Conservation (phyloP, 2,329 filamentous ascomycete genomes). For the Penicillium sp. region DNA sequence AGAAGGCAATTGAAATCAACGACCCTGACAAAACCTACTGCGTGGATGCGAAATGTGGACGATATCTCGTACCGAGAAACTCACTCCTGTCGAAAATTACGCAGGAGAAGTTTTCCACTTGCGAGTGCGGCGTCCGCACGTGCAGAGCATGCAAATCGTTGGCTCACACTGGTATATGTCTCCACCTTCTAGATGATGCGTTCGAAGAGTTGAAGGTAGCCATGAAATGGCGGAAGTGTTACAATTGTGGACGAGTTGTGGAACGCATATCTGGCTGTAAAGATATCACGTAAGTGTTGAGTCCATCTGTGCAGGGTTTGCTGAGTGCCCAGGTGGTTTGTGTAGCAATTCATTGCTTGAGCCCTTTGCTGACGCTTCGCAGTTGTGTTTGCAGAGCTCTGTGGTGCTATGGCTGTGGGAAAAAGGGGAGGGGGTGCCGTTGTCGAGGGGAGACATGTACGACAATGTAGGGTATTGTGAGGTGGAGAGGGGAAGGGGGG, state of each 20-base stretch:
- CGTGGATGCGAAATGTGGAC: not conserved
- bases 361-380: not conserved
- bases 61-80: not conserved
- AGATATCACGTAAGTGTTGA: not conserved
- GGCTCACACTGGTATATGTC: not conserved
- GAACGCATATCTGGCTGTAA: not conserved
- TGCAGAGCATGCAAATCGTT: not conserved
- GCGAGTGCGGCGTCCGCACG: not conserved
- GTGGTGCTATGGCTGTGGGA: constrained; percentile 1
- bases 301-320: no score
- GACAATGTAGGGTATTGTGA: no score
- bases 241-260: not conserved
- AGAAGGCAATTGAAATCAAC: not conserved
- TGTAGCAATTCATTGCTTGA: no score
- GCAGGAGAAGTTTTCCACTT: not conserved
- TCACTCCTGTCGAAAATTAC: not conserved
- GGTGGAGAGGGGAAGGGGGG: no score
- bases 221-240: not conserved
- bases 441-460: not conserved
- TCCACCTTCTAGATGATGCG: not conserved
- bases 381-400: constrained; percentile 2
- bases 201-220: not conserved
- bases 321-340: no score
- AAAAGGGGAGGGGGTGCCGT: not conserved
- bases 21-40: constrained; percentile 3